Evolutionary conservation across 108 stramenopile genomes (phyloP), one percentile per base, ranked within the genome.

Genomic region (Skeletonema potamos): DNA sequence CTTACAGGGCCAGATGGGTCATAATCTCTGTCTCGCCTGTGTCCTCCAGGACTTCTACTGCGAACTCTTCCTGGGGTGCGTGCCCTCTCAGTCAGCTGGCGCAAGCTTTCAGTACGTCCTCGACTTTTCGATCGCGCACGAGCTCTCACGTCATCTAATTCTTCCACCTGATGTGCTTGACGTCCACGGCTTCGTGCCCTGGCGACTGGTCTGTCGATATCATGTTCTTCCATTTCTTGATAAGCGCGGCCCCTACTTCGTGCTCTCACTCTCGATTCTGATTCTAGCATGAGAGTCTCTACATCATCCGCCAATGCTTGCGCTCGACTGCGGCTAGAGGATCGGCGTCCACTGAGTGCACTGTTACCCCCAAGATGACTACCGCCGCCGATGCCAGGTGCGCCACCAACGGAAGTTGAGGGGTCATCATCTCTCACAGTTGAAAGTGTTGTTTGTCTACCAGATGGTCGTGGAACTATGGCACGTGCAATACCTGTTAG

Each of bases 41-140:
- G 58, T 13, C 11, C 34, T 11, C 24, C 30, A 0, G 77, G 77
- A 54, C 70, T 71, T 20, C 36, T 64, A 64, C 58, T 71, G 39
- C 62, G 64, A 26, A 59, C 51, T 68, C 51, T 65, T 36, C 48
- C 64, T 10, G 76, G 63, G 55, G 46, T 62, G 28, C 57, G 77
- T n/a, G 77, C 77, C 48, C 64, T 64, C 24, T 68, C 69, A 13
- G 70, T 71, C 64, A 78, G 55, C 61, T 71, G 64, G 12, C 68
- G 44, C 30, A 78, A 66, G 51, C 57, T 65, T 69, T 66, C 68
- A 41, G 64, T 78, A 20, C 69, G 62, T 30, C 75, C 75, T 39
- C 75, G 34, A 32, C 68, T 76, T 39, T 48, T 64, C 2, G 66
- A 39, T 58, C 62, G 30, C 20, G 26, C 15, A 58, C 57, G 24